Percentiles rank a stretch among this genome's conserved stretches.
Conservation (phyloP, 805 yeast genomes). For the Myxozyma geophila region DNA sequence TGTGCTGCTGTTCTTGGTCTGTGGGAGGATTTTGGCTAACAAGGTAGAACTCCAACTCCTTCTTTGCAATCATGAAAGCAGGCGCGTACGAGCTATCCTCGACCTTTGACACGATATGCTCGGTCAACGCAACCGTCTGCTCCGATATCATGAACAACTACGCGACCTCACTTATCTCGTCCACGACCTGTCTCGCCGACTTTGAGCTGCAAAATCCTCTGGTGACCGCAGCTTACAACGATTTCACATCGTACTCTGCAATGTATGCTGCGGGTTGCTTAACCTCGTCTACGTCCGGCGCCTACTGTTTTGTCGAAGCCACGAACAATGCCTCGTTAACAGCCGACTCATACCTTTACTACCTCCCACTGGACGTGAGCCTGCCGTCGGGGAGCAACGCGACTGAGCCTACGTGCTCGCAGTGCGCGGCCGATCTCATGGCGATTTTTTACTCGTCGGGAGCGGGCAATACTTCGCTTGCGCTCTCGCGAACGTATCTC, state of each 20-base stretch:
- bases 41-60: constrained; percentile 40
- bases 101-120: constrained; percentile 40
- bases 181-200: constrained; percentile 38
- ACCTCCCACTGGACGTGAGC: constrained; percentile 41
- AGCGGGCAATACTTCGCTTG: constrained; percentile 37
- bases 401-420: constrained; percentile 37
- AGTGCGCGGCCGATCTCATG: constrained; percentile 40
- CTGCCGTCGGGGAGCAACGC: constrained; percentile 34
- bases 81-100: constrained; percentile 39
- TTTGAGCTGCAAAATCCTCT: constrained; percentile 39
- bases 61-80: constrained; percentile 39
- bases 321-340: constrained; percentile 32
- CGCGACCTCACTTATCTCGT: constrained; percentile 29
- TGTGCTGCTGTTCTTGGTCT: neutral
- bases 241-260: constrained; percentile 40
- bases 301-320: constrained; percentile 43
- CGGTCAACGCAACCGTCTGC: constrained; percentile 39
- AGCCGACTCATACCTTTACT: constrained; percentile 42
- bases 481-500: constrained; percentile 41
- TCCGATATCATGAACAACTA: constrained; percentile 36
- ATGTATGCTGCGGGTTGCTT: constrained; percentile 43
- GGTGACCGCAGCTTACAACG: constrained; percentile 41
- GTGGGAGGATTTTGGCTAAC: neutral
- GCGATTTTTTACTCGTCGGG: constrained; percentile 34
- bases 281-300: constrained; percentile 17